Conservation (phyloP, 176 grass and related monocot species). For the Ensete ventricosum region DNA sequence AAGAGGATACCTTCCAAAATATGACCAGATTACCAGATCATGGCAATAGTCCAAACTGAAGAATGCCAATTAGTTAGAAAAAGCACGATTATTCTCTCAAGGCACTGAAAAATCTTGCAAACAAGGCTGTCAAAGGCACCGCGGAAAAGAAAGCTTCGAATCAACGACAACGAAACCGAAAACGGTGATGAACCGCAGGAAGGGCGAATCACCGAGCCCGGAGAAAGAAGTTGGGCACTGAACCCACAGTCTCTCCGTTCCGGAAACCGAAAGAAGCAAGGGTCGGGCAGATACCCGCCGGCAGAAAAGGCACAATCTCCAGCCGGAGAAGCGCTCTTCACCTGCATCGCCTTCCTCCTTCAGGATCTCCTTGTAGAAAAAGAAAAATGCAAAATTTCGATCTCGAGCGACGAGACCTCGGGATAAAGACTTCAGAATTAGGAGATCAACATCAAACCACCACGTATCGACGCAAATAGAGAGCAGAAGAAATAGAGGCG, state of each 20-base stretch:
- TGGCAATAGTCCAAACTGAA: no score
- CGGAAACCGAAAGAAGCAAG: background rate
- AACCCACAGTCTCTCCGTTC: background rate
- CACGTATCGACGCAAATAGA: background rate
- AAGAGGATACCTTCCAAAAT: no score
- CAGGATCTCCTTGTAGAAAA: constrained; percentile 15
- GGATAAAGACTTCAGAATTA: background rate
- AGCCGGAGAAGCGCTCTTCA: constrained; percentile 2
- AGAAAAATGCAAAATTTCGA: constrained; percentile 9
- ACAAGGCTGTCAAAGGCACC: no score
- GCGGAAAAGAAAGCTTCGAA: background rate
- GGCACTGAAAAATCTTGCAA: no score
- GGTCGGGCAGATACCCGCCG: background rate
- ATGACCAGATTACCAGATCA: no score
- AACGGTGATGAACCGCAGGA: background rate
- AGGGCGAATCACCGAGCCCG: constrained; percentile 1
- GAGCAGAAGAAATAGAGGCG: background rate
- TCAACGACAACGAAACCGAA: background rate
- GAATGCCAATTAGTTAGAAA: no score
- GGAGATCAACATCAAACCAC: background rate
- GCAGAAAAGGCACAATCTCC: background rate
- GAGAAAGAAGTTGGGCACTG: background rate
- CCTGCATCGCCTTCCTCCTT: background rate
- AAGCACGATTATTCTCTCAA: no score
- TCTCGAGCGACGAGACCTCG: background rate